These are phyloP conservation scores for Rubroboletus satanas DNA, from an alignment of 768 basidiomycete species.

Conservation along the genomic window DNA sequence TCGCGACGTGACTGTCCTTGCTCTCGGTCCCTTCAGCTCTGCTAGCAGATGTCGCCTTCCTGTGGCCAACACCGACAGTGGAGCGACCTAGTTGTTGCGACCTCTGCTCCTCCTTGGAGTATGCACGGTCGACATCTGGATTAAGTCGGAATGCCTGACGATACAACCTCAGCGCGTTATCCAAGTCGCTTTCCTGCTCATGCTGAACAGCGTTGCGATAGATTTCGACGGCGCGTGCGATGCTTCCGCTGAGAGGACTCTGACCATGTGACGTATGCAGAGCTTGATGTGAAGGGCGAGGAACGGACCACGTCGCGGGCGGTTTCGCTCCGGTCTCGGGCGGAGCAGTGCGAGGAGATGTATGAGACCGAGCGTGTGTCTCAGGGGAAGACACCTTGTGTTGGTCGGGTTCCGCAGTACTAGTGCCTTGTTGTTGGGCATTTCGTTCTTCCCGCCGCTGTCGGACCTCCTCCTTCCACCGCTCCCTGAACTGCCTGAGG, in stretches of 20 bases:
- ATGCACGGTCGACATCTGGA: conserved; percentile 69
- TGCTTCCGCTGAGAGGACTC: conserved; percentile 31
- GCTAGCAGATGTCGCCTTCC: conserved; percentile 77
- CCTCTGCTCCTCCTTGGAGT: conserved; percentile 52
- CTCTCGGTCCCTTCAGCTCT: conserved; percentile 54
- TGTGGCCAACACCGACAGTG: conserved; percentile 46
- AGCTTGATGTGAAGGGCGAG: conserved; percentile 12
- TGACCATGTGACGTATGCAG: conserved; percentile 26
- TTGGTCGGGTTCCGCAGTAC: not conserved
- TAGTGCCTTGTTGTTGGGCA: conserved; percentile 1
- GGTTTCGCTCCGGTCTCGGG: conserved; percentile 5
- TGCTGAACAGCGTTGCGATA: conserved; percentile 69
- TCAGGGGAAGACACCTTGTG: conserved; percentile 4
- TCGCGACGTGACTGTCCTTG: conserved; percentile 72
- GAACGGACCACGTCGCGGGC: conserved; percentile 9
- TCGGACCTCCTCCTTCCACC: conserved; percentile 67
- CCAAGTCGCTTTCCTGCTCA: conserved; percentile 71
- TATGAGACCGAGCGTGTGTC: conserved; percentile 2
- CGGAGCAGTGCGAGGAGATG: not conserved
- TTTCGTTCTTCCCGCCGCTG: conserved; percentile 27
- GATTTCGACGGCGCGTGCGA: conserved; percentile 53
- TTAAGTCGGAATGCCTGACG: conserved; percentile 78
- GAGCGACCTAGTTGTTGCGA: conserved; percentile 11
- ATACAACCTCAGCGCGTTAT: conserved; percentile 73
- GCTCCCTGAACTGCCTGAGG: conserved; percentile 63